These are phyloP conservation scores for Adiantum capillusveneris DNA, from an alignment of 75 land plant genomes.

Conservation along the genomic window DNA sequence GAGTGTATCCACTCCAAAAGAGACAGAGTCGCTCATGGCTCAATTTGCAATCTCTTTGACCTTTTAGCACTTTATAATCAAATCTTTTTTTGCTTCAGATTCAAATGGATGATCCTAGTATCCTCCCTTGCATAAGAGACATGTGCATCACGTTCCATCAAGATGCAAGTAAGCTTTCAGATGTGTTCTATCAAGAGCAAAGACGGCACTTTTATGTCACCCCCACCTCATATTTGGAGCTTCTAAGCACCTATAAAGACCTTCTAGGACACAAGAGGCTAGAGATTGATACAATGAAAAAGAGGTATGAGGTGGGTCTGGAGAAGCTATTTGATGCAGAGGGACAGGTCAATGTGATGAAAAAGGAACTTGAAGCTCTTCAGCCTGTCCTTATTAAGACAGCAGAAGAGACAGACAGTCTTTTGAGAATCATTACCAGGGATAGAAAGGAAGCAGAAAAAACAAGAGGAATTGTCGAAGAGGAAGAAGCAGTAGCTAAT, in stretches of 20 bases:
- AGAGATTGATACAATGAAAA: constrained; percentile 23
- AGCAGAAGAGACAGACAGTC: constrained; percentile 25
- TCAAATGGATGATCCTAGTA: constrained; percentile 15
- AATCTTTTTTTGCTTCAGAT: constrained; percentile 7
- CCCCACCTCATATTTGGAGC: constrained; percentile 37
- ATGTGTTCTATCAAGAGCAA: constrained; percentile 19
- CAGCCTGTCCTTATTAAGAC: constrained; percentile 29
- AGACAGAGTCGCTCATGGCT: too few species aligned
- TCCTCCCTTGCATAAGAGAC: constrained; percentile 19
- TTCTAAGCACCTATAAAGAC: constrained; percentile 28
- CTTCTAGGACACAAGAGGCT: constrained; percentile 21
- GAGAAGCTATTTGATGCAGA: constrained; percentile 30
- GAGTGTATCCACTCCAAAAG: too few species aligned
- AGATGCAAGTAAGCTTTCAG: constrained; percentile 12
- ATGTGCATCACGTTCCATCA: constrained; percentile 41
- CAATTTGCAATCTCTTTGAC: too few species aligned
- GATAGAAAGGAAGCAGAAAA: constrained; percentile 32
- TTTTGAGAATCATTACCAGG: constrained; percentile 16
- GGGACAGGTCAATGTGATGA: constrained; percentile 33
- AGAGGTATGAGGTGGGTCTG: constrained; percentile 32
- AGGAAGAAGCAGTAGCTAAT: constrained; percentile 33
- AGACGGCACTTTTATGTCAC: constrained; percentile 30
- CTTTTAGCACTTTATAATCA: too few species aligned
- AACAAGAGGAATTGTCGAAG: constrained; percentile 27
- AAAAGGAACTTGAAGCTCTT: constrained; percentile 24